Base-by-base conservation (phyloP, 495 filamentous ascomycete species). In the Cercophora sp. region DNA sequence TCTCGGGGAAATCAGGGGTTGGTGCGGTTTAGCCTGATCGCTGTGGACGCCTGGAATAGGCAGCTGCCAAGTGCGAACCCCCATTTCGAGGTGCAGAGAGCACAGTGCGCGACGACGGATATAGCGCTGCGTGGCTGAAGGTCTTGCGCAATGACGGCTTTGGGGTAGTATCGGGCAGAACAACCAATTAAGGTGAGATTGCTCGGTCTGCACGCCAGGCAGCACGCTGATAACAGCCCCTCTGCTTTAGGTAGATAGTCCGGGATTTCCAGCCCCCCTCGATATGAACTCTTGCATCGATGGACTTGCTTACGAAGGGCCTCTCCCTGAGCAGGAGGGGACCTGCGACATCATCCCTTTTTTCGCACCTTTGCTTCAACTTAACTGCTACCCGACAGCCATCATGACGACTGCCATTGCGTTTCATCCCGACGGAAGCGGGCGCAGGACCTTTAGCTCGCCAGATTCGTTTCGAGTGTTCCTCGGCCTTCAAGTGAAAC, bases 101-200 rank as follows among this genome's bases (percentile, higher is more conserved):
- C 34, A 37, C 34, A 37, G 34, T 37, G 34, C 13, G 34, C 34
- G 34, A 3, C 11, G 34, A 37, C 19, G 34, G 34, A 37, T 37
- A 37, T 37, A 37, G 34, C 34, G 34, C 34, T 37, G 34, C 34
- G 13, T 37, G 4, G 13, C 34, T n/a, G 34, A 5, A 37, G 13
- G 34, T 37, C 34, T 37, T 37, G 34, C 34, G 19, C 34, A 37
- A 16, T 37, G 34, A 37, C 34, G 34, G 5, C 34, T 37, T 37
- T 37, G 4, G 34, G 34, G 34, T 37, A 37, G 34, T 37, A 37
- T 37, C 13, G 4, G 4, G 5, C 13, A 5, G 4, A 5, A n/a
- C 34, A 37, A 37, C 13, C 13, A 37, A 37, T 37, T 37, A 37
- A 37, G 34, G 34, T 37, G 34, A 37, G 34, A 37, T 37, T 37